These are phyloP conservation scores for Dendrobium nobile DNA, from an alignment of 106 monocot species.

Conservation along the genomic window DNA sequence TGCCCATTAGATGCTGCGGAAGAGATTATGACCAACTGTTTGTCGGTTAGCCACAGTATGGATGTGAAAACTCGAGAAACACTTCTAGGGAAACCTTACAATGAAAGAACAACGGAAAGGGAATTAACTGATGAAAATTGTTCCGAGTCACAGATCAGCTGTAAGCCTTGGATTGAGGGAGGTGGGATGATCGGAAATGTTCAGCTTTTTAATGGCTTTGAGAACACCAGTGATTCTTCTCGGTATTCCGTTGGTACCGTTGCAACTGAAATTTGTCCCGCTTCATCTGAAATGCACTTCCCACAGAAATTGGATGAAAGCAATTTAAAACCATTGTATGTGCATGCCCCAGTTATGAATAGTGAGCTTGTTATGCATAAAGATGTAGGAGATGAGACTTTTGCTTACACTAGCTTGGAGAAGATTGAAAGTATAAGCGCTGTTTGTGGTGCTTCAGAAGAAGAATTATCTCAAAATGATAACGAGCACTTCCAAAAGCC, in stretches of 20 bases:
- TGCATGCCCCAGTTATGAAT: background rate
- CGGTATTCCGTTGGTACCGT: background rate
- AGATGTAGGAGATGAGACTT: slow-evolving; percentile 1
- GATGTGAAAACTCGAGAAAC: slow-evolving; percentile 1
- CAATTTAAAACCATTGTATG: slow-evolving; percentile 9
- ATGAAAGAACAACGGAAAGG: slow-evolving; percentile 7
- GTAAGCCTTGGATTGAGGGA: slow-evolving; percentile 5
- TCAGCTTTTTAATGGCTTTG: background rate
- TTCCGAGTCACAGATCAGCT: slow-evolving; percentile 1
- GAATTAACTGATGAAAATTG: background rate
- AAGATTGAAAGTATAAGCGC: background rate
- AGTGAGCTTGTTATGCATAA: background rate
- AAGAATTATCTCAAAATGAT: background rate
- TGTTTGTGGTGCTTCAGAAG: slow-evolving; percentile 6
- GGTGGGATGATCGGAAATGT: background rate
- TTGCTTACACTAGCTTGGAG: background rate
- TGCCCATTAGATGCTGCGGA: slow-evolving; percentile 4
- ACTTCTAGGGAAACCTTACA: background rate
- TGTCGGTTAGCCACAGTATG: slow-evolving; percentile 5
- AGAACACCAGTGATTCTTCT: background rate
- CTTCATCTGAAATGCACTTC: background rate
- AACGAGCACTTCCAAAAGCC: background rate
- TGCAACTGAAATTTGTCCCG: background rate
- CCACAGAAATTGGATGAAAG: slow-evolving; percentile 2
- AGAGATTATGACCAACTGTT: background rate